phyloP scores from a whole-genome alignment of 2,329 filamentous ascomycete genomes.

The Colletotrichum sp. region DNA sequence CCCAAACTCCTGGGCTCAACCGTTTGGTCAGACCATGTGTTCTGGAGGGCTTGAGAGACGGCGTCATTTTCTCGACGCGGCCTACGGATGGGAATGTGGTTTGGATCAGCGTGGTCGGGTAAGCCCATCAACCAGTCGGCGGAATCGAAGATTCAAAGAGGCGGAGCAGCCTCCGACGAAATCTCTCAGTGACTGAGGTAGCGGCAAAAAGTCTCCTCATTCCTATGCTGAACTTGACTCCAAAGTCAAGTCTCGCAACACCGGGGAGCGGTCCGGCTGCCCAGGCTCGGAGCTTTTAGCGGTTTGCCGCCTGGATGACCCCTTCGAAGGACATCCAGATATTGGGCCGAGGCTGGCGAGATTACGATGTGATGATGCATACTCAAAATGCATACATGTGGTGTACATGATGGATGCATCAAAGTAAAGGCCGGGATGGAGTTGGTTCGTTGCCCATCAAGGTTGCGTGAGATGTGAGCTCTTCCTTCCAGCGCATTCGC shows the following conservation, averaged over 20 bases:
- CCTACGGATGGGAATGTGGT: fast-evolving
- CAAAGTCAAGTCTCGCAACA: background rate
- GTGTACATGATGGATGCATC: background rate
- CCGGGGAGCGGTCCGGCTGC: background rate
- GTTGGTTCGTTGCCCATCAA: background rate
- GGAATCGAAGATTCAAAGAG: fast-evolving
- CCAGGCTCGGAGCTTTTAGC: background rate
- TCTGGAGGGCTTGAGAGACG: background rate
- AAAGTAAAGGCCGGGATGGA: background rate
- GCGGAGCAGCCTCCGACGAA: background rate
- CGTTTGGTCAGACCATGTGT: background rate
- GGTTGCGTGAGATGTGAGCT: background rate
- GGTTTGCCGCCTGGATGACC: background rate
- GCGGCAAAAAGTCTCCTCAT: background rate
- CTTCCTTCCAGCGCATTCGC: background rate
- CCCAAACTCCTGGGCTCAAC: background rate
- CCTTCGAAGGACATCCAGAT: background rate
- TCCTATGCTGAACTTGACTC: background rate
- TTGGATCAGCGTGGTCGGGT: background rate
- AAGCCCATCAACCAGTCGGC: background rate
- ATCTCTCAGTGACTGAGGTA: background rate
- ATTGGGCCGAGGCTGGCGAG: background rate
- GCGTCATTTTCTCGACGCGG: background rate
- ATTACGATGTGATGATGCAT: background rate
- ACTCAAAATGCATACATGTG: background rate